phyloP scores from a whole-genome alignment of 805 yeast species.

The Candida montana region DNA sequence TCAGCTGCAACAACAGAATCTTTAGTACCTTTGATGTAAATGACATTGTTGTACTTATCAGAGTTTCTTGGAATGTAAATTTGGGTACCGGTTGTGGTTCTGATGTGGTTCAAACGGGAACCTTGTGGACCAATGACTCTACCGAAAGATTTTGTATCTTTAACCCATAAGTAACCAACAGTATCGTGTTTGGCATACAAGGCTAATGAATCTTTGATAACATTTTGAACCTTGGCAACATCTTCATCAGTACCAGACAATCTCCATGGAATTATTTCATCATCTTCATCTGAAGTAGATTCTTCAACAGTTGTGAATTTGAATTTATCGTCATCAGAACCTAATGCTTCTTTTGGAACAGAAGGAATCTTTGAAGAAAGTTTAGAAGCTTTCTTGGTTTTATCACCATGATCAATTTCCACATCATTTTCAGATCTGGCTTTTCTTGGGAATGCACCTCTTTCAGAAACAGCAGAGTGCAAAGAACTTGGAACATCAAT shows the following conservation, averaged over 20 bases:
- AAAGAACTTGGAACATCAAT: conserved; percentile 51
- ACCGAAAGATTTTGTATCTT: conserved; percentile 47
- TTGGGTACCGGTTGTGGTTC: conserved; percentile 51
- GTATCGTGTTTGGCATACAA: conserved; percentile 40
- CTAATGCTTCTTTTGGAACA: conserved; percentile 44
- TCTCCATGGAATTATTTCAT: conserved; percentile 58
- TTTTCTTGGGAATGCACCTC: conserved; percentile 56
- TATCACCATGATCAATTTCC: conserved; percentile 54
- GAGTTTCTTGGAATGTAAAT: conserved; percentile 58
- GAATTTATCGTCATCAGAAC: conserved; percentile 31
- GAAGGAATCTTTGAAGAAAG: conserved; percentile 39
- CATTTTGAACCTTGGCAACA: conserved; percentile 46
- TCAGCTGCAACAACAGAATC: conserved; percentile 49
- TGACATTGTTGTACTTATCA: conserved; percentile 47
- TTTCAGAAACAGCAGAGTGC: conserved; percentile 60
- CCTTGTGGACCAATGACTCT: conserved; percentile 78
- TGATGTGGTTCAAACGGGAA: conserved; percentile 52
- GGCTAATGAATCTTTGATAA: conserved; percentile 45
- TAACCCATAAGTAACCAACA: conserved; percentile 59
- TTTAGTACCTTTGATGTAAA: conserved; percentile 56
- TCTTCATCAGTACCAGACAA: conserved; percentile 48
- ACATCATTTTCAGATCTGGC: conserved; percentile 49
- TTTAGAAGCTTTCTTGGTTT: conserved; percentile 43
- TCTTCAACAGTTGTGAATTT: conserved; percentile 44
- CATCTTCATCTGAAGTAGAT: conserved; percentile 22